Conservation (phyloP, 495 filamentous ascomycete species). For the Penicillium steckii region DNA sequence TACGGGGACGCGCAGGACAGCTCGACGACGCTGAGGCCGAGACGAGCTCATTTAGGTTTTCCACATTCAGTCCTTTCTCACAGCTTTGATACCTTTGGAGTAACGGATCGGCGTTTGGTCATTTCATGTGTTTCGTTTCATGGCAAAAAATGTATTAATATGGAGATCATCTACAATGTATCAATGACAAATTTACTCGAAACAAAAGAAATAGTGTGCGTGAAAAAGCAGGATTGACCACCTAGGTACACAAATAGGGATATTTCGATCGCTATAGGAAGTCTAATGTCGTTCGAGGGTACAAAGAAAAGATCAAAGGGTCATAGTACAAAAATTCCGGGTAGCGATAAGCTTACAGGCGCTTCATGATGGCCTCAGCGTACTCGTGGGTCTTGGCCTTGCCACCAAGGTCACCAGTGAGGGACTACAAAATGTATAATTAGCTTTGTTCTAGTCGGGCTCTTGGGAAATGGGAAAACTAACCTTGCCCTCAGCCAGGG, state of each 20-base stretch:
- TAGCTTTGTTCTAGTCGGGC: constrained; percentile 8
- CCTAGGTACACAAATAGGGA: constrained; percentile 35
- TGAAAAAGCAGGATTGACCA: constrained; percentile 9
- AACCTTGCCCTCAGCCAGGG: constrained; percentile 90
- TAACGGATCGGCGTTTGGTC: constrained; percentile 16
- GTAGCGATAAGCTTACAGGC: constrained; percentile 56
- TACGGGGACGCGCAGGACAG: constrained; percentile 34
- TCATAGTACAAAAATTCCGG: constrained; percentile 39
- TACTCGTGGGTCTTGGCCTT: constrained; percentile 92
- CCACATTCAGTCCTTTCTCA: background rate
- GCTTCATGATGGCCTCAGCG: constrained; percentile 83
- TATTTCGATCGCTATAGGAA: constrained; percentile 44
- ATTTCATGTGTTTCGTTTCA: background rate
- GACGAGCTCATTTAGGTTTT: background rate
- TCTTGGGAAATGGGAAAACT: constrained; percentile 10
- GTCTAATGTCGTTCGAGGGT: constrained; percentile 46
- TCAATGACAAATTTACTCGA: background rate
- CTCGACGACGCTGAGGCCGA: constrained; percentile 39
- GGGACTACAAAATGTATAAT: constrained; percentile 43
- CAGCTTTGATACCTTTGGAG: constrained; percentile 29
- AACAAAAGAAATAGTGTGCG: background rate
- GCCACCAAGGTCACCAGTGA: constrained; percentile 94
- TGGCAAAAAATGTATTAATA: background rate
- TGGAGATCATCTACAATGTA: background rate
- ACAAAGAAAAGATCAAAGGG: constrained; percentile 31